phyloP scores from a whole-genome alignment of 192 early-diverging fungal species.

The Rhizoclosmatium globosum region DNA sequence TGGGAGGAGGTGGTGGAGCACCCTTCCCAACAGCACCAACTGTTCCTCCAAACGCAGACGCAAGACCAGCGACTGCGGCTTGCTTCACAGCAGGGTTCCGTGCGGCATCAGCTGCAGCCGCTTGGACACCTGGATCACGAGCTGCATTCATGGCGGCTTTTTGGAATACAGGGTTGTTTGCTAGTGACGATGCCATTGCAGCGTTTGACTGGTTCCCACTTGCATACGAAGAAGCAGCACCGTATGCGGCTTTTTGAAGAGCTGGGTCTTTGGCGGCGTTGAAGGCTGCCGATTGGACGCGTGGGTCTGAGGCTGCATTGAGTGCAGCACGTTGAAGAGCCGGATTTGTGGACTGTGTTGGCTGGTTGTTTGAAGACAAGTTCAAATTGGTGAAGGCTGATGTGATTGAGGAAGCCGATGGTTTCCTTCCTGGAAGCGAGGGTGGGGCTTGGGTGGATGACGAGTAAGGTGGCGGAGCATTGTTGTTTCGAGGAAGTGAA shows the following conservation, averaged over 20 bases:
- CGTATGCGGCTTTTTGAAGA: conserved; percentile 13
- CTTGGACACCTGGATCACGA: conserved; percentile 13
- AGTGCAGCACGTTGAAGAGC: conserved; percentile 16
- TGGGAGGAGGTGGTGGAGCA: neutral
- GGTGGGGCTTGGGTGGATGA: neutral
- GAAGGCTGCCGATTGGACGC: conserved; percentile 11
- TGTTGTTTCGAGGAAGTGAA: neutral
- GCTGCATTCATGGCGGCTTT: conserved; percentile 13
- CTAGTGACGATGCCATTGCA: neutral
- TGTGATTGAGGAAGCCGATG: neutral
- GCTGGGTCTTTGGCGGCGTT: conserved; percentile 22
- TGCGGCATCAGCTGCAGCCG: neutral
- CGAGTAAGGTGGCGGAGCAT: neutral
- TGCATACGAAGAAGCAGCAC: neutral
- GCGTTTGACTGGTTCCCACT: neutral
- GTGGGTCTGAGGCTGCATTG: conserved; percentile 11
- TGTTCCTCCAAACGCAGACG: neutral
- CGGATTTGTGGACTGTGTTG: conserved; percentile 1
- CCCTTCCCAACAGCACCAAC: too few species aligned
- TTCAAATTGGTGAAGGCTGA: neutral
- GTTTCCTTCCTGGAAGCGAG: conserved; percentile 5
- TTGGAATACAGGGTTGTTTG: conserved; percentile 23
- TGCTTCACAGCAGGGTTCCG: neutral
- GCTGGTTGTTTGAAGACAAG: neutral
- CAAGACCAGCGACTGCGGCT: neutral